Conservation (phyloP, 2,329 filamentous ascomycete species). For the Trichoderma aggressivum region DNA sequence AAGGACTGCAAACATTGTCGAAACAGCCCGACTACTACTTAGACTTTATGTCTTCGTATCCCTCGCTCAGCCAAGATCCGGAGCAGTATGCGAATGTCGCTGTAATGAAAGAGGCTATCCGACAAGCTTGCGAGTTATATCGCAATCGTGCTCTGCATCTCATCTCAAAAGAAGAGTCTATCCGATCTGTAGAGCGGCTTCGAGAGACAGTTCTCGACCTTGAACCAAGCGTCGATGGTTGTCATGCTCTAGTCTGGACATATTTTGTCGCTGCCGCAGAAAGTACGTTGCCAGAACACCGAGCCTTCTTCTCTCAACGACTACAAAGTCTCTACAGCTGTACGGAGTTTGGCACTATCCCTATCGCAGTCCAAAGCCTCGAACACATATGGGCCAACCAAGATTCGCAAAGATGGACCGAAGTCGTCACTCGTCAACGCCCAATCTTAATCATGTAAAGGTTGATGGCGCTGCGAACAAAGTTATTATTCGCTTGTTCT, state of each 20-base stretch:
- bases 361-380: constrained; percentile 6
- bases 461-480: background rate
- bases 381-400: constrained; percentile 8
- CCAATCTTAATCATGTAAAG: constrained; percentile 6
- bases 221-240: constrained; percentile 4
- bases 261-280: constrained; percentile 10
- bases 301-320: constrained; percentile 4
- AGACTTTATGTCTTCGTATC: constrained; percentile 9
- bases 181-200: constrained; percentile 3
- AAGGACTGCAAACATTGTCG: constrained; percentile 3
- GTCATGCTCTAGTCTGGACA: constrained; percentile 9
- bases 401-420: constrained; percentile 7
- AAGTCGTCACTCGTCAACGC: constrained; percentile 11
- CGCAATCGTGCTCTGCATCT: constrained; percentile 10
- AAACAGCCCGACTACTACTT: constrained; percentile 9
- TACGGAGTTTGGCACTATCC: constrained; percentile 11
- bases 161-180: background rate
- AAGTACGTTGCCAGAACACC: background rate
- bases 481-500: background rate
- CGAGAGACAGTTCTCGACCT: constrained; percentile 4
- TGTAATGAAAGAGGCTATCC: constrained; percentile 9
- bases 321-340: constrained; percentile 12
- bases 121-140: constrained; percentile 5
- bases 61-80: background rate
- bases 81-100: constrained; percentile 10